These are phyloP conservation scores for Pelagophyceae sp. DNA, from an alignment of 352 stramenopile species.

Conservation along the genomic window DNA sequence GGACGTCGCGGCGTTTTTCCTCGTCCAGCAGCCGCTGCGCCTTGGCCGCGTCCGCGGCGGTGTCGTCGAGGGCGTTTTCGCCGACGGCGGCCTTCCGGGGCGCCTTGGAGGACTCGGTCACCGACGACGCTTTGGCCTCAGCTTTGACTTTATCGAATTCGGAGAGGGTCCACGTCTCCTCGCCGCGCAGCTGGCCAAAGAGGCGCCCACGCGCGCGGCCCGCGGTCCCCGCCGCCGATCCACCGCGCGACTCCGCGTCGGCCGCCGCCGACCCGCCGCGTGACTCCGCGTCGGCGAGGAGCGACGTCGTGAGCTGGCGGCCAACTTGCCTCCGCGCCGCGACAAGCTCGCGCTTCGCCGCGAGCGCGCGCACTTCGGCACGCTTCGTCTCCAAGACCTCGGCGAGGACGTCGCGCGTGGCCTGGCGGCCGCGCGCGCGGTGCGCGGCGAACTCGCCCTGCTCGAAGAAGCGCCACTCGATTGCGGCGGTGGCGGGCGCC, in stretches of 20 bases:
- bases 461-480: background rate
- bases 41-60: background rate
- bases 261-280: background rate
- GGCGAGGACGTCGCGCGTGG: background rate
- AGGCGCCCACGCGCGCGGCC: no score
- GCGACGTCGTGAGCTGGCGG: background rate
- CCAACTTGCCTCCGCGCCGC: background rate
- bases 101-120: background rate
- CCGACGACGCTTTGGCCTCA: constrained; percentile 12
- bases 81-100: background rate
- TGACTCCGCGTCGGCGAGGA: background rate
- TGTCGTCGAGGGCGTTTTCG: constrained; percentile 4
- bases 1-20: background rate
- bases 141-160: constrained; percentile 13
- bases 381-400: background rate
- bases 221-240: background rate
- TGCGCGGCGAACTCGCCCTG: background rate
- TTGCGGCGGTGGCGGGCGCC: background rate
- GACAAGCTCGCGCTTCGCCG: background rate
- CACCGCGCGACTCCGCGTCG: background rate
- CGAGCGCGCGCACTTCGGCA: background rate
- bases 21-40: background rate
- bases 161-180: constrained; percentile 21
- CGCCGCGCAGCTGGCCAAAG: constrained; percentile 22
- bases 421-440: background rate